Conservation (phyloP, 352 stramenopile species). For the Globisporangium splendens region DNA sequence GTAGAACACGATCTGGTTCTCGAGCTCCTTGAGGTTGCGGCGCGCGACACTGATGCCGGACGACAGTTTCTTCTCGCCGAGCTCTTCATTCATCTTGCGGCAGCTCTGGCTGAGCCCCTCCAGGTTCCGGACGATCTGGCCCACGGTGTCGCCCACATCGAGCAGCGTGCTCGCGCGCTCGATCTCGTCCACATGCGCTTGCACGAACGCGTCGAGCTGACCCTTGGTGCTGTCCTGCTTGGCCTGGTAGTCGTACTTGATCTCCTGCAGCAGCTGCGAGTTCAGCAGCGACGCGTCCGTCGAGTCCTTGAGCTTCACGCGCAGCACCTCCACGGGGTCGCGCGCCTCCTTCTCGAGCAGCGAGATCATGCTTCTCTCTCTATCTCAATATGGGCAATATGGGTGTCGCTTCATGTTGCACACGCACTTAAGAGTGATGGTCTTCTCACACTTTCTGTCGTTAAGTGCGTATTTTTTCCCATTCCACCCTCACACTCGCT, state of each 20-base stretch:
- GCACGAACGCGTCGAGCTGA: conserved; percentile 65
- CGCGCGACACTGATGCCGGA: conserved; percentile 77
- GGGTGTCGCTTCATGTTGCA: background rate
- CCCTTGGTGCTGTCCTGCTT: conserved; percentile 77
- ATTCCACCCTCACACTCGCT: background rate
- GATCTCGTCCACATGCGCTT: conserved; percentile 82
- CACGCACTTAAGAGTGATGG: background rate
- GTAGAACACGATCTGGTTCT: conserved; percentile 82
- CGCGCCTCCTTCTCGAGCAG: conserved; percentile 81
- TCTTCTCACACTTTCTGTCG: background rate
- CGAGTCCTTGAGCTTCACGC: conserved; percentile 79
- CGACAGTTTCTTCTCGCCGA: conserved; percentile 78
- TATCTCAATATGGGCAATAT: background rate
- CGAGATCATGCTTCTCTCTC: conserved; percentile 50
- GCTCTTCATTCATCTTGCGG: conserved; percentile 77
- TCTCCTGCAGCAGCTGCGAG: conserved; percentile 80
- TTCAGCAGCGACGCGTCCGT: conserved; percentile 81
- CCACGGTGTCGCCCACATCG: conserved; percentile 61
- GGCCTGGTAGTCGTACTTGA: conserved; percentile 73
- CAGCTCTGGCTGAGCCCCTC: conserved; percentile 54
- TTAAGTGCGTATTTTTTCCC: background rate
- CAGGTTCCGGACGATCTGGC: conserved; percentile 60
- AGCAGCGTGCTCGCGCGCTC: conserved; percentile 72
- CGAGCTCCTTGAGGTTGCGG: conserved; percentile 77
- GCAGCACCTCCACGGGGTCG: conserved; percentile 78